A percentile compares a stretch with the other conserved stretches of the same genome.
Evolutionary conservation across 768 basidiomycete genomes (phyloP).

Genomic region (Leucosporidium yakuticum): DNA sequence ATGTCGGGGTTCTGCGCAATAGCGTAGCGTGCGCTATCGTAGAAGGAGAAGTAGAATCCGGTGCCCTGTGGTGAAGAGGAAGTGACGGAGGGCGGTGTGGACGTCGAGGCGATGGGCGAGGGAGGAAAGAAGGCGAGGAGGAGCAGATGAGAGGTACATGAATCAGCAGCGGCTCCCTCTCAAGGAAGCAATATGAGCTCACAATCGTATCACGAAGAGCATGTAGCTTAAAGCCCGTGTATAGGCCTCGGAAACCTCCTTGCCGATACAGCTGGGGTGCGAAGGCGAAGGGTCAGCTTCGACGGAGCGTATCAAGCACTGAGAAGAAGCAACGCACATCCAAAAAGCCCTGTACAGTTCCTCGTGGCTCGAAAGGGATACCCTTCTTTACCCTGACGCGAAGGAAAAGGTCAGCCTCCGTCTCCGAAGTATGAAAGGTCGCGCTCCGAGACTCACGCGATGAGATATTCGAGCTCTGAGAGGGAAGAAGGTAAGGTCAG

Average conservation of each 20-base stretch:
- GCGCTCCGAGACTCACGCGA: conserved; percentile 14
- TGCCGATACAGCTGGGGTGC: neutral
- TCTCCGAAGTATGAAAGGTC: neutral
- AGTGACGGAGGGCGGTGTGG: neutral
- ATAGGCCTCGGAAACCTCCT: conserved; percentile 34
- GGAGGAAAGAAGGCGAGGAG: too few species aligned
- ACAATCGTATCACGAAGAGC: conserved; percentile 35
- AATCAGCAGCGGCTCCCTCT: neutral
- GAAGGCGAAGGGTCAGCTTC: neutral
- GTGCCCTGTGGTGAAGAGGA: conserved; percentile 28
- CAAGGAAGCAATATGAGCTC: neutral
- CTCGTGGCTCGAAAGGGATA: conserved; percentile 33
- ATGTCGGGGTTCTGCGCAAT: conserved; percentile 21
- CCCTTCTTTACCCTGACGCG: conserved; percentile 30
- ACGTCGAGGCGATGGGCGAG: too few species aligned
- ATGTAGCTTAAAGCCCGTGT: conserved; percentile 36
- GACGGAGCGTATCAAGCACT: neutral
- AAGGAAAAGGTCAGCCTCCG: neutral
- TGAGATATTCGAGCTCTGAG: conserved; percentile 36
- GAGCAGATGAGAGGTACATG: too few species aligned
- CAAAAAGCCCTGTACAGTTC: conserved; percentile 32
- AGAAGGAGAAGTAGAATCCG: conserved; percentile 39
- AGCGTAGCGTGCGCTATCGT: conserved; percentile 36
- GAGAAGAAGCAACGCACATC: conserved; percentile 4
- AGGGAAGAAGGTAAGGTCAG: too few species aligned